Percentiles rank a stretch among this genome's conserved stretches.
Conservation (phyloP, 257 asterid species). For the Marsdenia floribunda region DNA sequence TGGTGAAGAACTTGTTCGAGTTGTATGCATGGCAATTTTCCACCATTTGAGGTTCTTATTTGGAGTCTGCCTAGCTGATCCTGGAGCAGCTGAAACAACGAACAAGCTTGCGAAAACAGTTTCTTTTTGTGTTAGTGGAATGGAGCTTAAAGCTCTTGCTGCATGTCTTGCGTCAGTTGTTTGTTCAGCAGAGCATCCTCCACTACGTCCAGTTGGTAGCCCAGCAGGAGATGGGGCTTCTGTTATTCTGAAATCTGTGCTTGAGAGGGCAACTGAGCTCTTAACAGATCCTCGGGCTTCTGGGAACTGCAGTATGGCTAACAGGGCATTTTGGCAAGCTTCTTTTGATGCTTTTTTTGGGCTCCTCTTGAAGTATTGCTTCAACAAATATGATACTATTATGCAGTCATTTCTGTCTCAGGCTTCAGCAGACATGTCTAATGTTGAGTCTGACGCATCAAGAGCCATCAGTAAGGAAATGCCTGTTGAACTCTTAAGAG, state of each 20-base stretch:
- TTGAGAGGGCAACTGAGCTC: constrained; percentile 42
- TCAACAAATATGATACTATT: constrained; percentile 34
- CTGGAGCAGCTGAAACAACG: constrained; percentile 29
- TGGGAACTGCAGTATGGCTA: constrained; percentile 33
- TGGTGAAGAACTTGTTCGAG: constrained; percentile 36
- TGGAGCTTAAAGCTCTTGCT: constrained; percentile 45
- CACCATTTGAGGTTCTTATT: constrained; percentile 40
- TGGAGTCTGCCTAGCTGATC: constrained; percentile 32
- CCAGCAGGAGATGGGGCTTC: constrained; percentile 51
- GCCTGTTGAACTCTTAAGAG: constrained; percentile 47
- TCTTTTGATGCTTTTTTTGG: constrained; percentile 44
- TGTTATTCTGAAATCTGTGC: constrained; percentile 38
- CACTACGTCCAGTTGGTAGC: constrained; percentile 48
- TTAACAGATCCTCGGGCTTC: constrained; percentile 33
- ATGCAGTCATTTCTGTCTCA: constrained; percentile 26
- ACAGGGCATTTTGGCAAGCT: constrained; percentile 47
- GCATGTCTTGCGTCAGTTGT: constrained; percentile 49
- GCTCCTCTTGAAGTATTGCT: constrained; percentile 36
- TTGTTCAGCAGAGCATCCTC: constrained; percentile 44
- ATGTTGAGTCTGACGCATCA: constrained; percentile 30
- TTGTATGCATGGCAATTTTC: constrained; percentile 46
- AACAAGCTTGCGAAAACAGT: constrained; percentile 29
- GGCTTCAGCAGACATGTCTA: constrained; percentile 16
- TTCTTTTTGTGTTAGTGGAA: constrained; percentile 24
- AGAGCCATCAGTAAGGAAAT: constrained; percentile 39